Evolutionary conservation across 495 filamentous ascomycete genomes (phyloP), one percentile per base, ranked within the genome.

Genomic region (Annulohypoxylon nitens): DNA sequence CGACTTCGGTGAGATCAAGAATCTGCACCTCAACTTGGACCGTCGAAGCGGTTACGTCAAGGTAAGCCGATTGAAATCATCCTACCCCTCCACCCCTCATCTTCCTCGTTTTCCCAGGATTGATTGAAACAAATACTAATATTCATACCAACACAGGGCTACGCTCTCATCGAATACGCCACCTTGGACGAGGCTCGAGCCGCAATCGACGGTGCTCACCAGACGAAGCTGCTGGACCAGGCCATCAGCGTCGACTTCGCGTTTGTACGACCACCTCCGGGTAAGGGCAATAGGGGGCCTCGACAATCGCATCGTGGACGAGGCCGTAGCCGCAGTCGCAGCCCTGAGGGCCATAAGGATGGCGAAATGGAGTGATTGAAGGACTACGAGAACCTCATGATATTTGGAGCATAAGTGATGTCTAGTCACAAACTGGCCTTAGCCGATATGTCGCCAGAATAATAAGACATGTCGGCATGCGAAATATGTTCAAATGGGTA

Each of bases 1-100:
- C 59, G 97, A 99, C 76, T 97, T 90, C 78, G 97, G 97, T 68
- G 94, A 97, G 82, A 97, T 99, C 78, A 97, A 97, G 89, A 98
- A 98, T 79, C 83, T 98, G 79, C 95, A 96, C 75, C 81, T 99
- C 78, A 98, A 97, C 78, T 84, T 99, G 62, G 97, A 99, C 81
- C 89, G 97, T 51, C 87, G 97, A 78, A 97, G 93, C 23, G 97
- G 97, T 81, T 99, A 98, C 78, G 97, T 98, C 69, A 99, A 98
- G 93, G 96, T 95, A 80, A 20, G 87, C 50, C 9, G 2, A 30
- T 30, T 30, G 5, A 6, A 8, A 37, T 61, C 26, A 23, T 51
- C 12, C 30, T 37, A 48, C 41, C 33, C 41, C 57, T n/a, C 36
- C 34, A 48, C 39, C 33, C 41, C 57, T 48, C 0, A 43, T 25